These are phyloP conservation scores for Fraxinus latifolia DNA, from an alignment of 305 asterid genomes.

Conservation along the genomic window DNA sequence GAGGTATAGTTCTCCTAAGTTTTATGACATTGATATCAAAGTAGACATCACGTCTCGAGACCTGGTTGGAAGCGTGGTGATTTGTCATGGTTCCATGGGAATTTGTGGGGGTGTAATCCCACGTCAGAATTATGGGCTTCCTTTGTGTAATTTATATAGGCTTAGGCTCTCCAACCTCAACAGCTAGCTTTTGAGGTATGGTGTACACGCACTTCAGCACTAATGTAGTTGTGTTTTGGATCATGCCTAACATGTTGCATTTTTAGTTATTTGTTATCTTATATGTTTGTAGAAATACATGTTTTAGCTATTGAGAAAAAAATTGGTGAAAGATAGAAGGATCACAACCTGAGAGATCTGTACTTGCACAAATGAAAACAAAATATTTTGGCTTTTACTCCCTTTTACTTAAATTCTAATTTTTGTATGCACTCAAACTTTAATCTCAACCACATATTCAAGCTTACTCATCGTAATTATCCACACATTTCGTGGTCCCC, in stretches of 20 bases:
- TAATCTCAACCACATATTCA: not conserved
- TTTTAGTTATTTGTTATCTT: not conserved
- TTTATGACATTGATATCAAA: no score
- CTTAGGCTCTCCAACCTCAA: no score
- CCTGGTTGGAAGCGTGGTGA: no score
- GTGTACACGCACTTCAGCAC: conserved; percentile 26
- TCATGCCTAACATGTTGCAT: not conserved
- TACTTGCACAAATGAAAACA: not conserved
- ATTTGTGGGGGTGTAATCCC: no score
- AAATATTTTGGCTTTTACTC: not conserved
- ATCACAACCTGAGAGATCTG: not conserved
- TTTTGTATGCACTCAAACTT: not conserved
- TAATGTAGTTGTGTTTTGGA: not conserved
- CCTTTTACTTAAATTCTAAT: not conserved
- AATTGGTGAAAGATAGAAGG: not conserved
- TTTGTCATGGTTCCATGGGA: no score
- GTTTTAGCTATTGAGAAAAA: not conserved
- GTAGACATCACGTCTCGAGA: no score
- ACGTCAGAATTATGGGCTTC: no score
- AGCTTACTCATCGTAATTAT: no score
- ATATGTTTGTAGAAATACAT: not conserved
- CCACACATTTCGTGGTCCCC: not conserved
- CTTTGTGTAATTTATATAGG: no score
- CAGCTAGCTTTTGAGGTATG: no score
- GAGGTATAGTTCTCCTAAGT: no score